Base-by-base conservation (phyloP, 2,329 filamentous ascomycete genomes). In the Gaeumannomyces tritici region DNA sequence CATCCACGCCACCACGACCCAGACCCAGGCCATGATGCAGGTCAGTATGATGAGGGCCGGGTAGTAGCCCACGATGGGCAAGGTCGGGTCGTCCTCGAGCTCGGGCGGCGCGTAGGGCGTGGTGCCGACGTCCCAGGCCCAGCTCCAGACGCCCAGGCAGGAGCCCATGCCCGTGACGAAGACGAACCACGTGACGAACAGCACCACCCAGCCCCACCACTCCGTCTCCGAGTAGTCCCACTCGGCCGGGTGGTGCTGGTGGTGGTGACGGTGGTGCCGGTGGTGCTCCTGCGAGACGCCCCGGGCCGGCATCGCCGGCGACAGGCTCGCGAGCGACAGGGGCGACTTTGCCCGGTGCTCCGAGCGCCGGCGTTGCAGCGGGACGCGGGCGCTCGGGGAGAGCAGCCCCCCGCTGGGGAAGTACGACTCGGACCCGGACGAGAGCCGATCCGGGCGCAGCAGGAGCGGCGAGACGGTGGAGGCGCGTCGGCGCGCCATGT, bases 91-190 rank as follows among this genome's bases (percentile, higher is more conserved):
- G 74, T 98, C 92, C 74, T 97, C 93, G 56, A 98, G 80, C 76
- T 98, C 93, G 4, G 93, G 93, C 60, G 93, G 93, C 62, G 93
- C 93, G 75, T 96, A 96, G 0, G 93, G 93, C 42, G 92, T 97
- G 74, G 93, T 92, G 57, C 93, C 93, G 2, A 98, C 93, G 77
- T 98, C 93, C 95, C 95, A 99, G 2, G 95, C 95, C 95, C 95
- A 99, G 74, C 88, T 95, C 95, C 95, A 99, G 27, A 98, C 86
- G 27, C 90, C 93, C 57, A 98, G 82, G 73, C 92, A 97, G 60
- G 90, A 96, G 61, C 95, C 95, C 90, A 99, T 98, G 35, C 95
- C 95, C 0, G 95, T 86, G 26, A 98, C 92, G 73, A 99, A 98
- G 29, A 97, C 92, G 57, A 96, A 78, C 95, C 96, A 99, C 0